Conservation (phyloP, 306 rosid species). For the Quercus mongolica region DNA sequence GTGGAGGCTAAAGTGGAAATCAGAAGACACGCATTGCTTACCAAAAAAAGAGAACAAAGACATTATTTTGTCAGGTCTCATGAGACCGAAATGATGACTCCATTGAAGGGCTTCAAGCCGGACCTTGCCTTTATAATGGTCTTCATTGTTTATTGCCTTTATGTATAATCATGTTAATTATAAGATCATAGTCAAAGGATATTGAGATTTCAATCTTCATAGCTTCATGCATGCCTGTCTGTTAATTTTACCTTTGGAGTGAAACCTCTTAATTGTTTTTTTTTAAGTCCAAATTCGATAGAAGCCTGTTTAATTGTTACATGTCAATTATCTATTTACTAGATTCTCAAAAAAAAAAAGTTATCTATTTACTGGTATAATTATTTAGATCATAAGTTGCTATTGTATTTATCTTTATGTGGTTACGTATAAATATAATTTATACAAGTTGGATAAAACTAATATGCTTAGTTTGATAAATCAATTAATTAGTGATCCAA, state of each 20-base stretch:
- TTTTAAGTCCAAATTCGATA: too few species aligned
- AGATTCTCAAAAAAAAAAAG: too few species aligned
- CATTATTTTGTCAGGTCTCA: background rate
- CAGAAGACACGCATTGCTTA: background rate
- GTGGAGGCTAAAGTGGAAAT: background rate
- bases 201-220: background rate
- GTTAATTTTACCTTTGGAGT: background rate
- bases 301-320: background rate
- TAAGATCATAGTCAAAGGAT: background rate
- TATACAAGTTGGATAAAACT: too few species aligned
- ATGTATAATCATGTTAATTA: background rate
- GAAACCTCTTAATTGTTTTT: too few species aligned
- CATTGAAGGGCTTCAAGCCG: background rate
- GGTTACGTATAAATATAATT: too few species aligned
- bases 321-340: background rate
- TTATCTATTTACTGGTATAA: too few species aligned
- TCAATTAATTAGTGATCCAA: too few species aligned
- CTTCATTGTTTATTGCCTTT: background rate
- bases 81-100: conserved; percentile 1
- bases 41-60: too few species aligned
- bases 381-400: too few species aligned
- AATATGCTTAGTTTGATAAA: too few species aligned
- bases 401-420: too few species aligned
- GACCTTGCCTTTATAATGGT: conserved; percentile 10
- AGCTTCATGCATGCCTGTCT: conserved; percentile 36